These are phyloP conservation scores for Artemisia argyi DNA, from an alignment of 129 eudicot genomes.

Conservation along the genomic window DNA sequence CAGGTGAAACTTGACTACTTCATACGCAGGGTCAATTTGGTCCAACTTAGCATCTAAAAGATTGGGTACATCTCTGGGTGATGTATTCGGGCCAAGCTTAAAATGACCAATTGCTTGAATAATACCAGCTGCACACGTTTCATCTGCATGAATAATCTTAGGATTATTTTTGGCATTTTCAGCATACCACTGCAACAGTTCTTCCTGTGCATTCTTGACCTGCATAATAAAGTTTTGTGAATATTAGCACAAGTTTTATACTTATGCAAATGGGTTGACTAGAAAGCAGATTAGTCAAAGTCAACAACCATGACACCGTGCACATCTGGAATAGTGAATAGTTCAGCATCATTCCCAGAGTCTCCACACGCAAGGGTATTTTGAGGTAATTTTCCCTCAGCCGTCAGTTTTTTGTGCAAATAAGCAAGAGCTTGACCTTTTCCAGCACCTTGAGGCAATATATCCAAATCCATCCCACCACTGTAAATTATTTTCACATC, in stretches of 20 bases:
- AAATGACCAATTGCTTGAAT: constrained; percentile 93
- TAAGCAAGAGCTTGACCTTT: constrained; percentile 98
- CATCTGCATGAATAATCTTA: constrained; percentile 81
- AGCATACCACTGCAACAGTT: constrained; percentile 85
- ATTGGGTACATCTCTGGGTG: constrained; percentile 66
- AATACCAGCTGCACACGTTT: constrained; percentile 92
- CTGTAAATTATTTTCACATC: constrained; percentile 90
- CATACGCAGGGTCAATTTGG: constrained; percentile 66
- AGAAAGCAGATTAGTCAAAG: constrained; percentile 27
- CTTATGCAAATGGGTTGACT: neutral
- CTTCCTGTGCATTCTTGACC: constrained; percentile 97
- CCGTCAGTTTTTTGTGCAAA: constrained; percentile 60
- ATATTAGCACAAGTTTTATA: neutral
- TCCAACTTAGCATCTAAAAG: constrained; percentile 51
- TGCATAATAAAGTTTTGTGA: constrained; percentile 26
- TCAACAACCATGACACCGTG: constrained; percentile 88
- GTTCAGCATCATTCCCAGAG: constrained; percentile 95
- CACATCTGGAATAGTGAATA: constrained; percentile 86
- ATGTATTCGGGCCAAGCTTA: constrained; percentile 68
- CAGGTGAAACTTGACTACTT: constrained; percentile 75
- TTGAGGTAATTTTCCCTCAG: constrained; percentile 55
- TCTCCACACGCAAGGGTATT: constrained; percentile 96
- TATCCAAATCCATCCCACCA: constrained; percentile 85
- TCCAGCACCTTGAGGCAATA: constrained; percentile 93
- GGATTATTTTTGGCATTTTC: constrained; percentile 81